Conservation (phyloP, 345 rosid species). For the Gossypium arboreum region DNA sequence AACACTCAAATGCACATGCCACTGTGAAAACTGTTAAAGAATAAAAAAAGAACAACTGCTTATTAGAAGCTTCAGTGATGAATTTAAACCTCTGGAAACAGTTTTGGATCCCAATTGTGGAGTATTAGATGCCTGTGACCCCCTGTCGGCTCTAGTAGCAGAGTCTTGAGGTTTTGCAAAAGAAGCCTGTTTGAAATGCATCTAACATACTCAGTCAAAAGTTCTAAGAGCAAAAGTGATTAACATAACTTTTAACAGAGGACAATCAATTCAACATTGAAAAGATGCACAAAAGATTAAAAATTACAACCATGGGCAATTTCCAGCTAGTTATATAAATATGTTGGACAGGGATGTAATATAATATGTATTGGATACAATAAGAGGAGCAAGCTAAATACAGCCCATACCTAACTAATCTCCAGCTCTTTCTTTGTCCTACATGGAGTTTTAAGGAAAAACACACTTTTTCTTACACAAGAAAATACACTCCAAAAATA, state of each 20-base stretch:
- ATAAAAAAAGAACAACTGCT: too few relatives aligned
- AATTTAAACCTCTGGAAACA: conserved; percentile 53
- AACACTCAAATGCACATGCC: conserved; percentile 1
- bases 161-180: conserved; percentile 53
- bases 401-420: background rate
- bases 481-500: too few relatives aligned
- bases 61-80: background rate
- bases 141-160: conserved; percentile 45
- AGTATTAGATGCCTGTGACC: conserved; percentile 41
- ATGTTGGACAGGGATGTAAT: too few relatives aligned
- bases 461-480: too few relatives aligned
- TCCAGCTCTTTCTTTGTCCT: conserved; percentile 10
- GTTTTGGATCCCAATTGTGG: conserved; percentile 52
- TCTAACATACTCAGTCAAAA: conserved; percentile 6
- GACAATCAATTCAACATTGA: background rate
- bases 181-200: conserved; percentile 47
- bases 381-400: background rate
- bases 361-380: too few relatives aligned
- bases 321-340: background rate
- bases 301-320: background rate
- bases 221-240: background rate
- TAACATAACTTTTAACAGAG: background rate
- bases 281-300: background rate
- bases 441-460: too few relatives aligned
- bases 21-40: background rate